Percentiles rank a stretch among this genome's conserved stretches.
Conservation (phyloP, 2,329 filamentous ascomycete genomes). For the Scytalidium lignicola region DNA sequence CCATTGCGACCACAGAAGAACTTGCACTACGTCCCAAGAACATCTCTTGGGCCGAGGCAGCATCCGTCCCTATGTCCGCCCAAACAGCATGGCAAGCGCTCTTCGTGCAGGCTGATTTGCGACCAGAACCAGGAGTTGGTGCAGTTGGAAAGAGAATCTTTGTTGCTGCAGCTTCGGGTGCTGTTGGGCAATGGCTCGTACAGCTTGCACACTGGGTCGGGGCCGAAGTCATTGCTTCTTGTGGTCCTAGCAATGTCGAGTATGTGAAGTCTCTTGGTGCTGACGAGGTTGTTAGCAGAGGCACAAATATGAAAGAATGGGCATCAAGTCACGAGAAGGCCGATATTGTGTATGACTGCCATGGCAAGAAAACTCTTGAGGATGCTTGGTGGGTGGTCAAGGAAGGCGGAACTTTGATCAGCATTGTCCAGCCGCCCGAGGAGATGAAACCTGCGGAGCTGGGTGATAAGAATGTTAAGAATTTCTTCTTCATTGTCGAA, state of each 20-base stretch:
- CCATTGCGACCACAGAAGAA: slow-evolving; percentile 29
- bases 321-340: slow-evolving; percentile 26
- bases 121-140: slow-evolving; percentile 10
- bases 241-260: slow-evolving; percentile 31
- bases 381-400: slow-evolving; percentile 38
- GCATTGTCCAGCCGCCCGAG: slow-evolving; percentile 34
- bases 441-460: slow-evolving; percentile 25
- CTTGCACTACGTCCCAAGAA: slow-evolving; percentile 30
- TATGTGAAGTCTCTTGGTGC: slow-evolving; percentile 36
- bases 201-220: slow-evolving; percentile 35
- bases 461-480: slow-evolving; percentile 25
- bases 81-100: slow-evolving; percentile 39
- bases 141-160: slow-evolving; percentile 34
- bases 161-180: slow-evolving; percentile 39
- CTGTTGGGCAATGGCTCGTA: slow-evolving; percentile 38
- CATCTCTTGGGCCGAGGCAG: slow-evolving; percentile 31
- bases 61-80: slow-evolving; percentile 34
- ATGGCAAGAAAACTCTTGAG: slow-evolving; percentile 35
- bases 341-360: slow-evolving; percentile 39
- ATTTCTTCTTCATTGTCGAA: slow-evolving; percentile 38
- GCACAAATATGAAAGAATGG: slow-evolving; percentile 29
- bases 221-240: slow-evolving; percentile 34
- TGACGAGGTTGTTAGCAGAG: slow-evolving; percentile 32
- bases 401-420: slow-evolving; percentile 31
- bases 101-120: slow-evolving; percentile 32